A percentile compares a stretch with the other conserved stretches of the same genome.
Evolutionary conservation across 2,329 filamentous ascomycete genomes (phyloP).

Genomic region (Thielaviopsis ethacetica): DNA sequence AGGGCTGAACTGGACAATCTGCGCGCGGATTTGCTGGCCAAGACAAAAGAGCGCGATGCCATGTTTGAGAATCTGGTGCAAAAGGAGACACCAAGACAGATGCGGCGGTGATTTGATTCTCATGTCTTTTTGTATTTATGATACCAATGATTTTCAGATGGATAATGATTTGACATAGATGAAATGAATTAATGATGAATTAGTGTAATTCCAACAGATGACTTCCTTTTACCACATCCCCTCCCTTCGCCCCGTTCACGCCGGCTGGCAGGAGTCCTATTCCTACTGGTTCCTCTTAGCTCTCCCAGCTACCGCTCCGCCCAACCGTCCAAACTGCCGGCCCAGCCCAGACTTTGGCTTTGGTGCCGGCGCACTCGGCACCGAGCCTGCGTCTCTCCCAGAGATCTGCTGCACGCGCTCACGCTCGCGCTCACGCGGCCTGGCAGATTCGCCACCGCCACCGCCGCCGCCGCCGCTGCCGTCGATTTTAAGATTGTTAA

Average conservation of each 20-base stretch:
- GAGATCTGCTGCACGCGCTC: slow-evolving; percentile 28
- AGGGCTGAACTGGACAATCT: slow-evolving; percentile 53
- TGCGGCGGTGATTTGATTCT: background rate
- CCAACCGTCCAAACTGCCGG: slow-evolving; percentile 52
- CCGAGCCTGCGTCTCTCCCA: slow-evolving; percentile 31
- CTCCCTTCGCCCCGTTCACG: background rate
- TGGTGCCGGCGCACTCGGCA: slow-evolving; percentile 27
- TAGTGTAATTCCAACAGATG: background rate
- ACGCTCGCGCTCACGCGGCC: slow-evolving; percentile 25
- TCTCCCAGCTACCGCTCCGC: slow-evolving; percentile 53
- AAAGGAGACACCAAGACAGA: slow-evolving; percentile 23
- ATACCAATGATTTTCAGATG: background rate
- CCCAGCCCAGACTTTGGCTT: slow-evolving; percentile 46
- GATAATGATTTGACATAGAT: background rate
- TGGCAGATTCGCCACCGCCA: background rate
- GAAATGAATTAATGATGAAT: background rate
- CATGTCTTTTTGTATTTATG: background rate
- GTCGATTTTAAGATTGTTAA: slow-evolving; percentile 28
- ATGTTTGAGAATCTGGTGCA: slow-evolving; percentile 61
- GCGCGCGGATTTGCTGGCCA: slow-evolving; percentile 42
- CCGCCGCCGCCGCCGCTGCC: slow-evolving; percentile 10
- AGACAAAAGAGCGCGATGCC: slow-evolving; percentile 49
- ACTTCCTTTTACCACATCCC: background rate
- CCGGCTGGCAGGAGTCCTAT: background rate
- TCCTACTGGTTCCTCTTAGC: slow-evolving; percentile 30